Evolutionary conservation across 306 rosid species (phyloP), one percentile per base, ranked within the genome.

Genomic region (Canavalia ensiformis): DNA sequence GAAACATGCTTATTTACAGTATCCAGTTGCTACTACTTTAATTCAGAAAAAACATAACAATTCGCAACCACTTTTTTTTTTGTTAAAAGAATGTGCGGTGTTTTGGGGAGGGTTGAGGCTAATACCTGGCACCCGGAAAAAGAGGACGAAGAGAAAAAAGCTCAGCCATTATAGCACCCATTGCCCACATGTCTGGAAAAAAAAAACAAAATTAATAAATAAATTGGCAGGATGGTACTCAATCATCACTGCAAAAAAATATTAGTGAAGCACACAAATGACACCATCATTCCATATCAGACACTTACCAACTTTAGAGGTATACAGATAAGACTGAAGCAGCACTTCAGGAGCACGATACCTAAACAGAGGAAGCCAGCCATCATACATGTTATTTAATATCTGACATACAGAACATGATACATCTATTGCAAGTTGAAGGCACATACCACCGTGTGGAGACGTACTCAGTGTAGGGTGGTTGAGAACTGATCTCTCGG

Each of bases 141-240:
- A 96, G 92, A 73, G 99, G 99, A 59, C 98, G 97, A 31, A 93
- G 98, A 64, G 94, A 81, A 68, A 93, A 86, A 86, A 96, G 87
- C 87, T 96, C 99, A 3, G 98, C 94, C 94, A 96, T 92, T 72
- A 96, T 96, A 81, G 99, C 99, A 74, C 99, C 99, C 99, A 96
- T 96, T 68, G 99, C 99, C 99, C 99, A 96, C 98, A 96, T 91
- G 84, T 96, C 99, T 96, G 76, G 13, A 77, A 42, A 71, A 45
- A 18, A 47, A 3, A 39, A 68, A 18, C 25, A 18, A 41, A 62
- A 79, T 18, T 6, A 47, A 62, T 13, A 47, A 65, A 57, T 34
- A 62, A 76, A 75, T 55, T 30, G 12, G 74, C 7, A 41, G 80
- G 39, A 79, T 7, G 65, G 12, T 51, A 59, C 54, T 65, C 70